Base-by-base conservation (phyloP, 169 alveolate species). In the Plasmodium fragile region DNA sequence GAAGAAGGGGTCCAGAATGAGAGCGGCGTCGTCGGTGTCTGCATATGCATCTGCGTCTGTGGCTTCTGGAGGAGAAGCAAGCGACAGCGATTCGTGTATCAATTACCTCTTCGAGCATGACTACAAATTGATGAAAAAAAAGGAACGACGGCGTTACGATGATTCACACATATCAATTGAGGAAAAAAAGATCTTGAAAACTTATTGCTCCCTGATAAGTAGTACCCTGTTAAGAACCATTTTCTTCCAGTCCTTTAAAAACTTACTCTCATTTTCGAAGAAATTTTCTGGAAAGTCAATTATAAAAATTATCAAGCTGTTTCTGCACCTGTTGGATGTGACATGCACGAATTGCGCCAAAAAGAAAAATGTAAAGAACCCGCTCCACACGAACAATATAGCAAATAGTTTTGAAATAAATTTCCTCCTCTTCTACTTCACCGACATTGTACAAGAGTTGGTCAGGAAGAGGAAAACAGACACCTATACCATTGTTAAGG, bases 351-450 rank as follows among this genome's bases (percentile, higher is more conserved):
- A 36, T 22, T 91, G 94, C 71, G 83, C 83, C 6, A 91, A 77
- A 52, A 91, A 43, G 75, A 81, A 71, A 52, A 71, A 22, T 30
- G 1, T 36, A 8, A 81, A 81, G 59, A 49, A 30, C 8, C 52
- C 22, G 18, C 77, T 91, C 28, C 65, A 91, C 53, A 91, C 94
- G 70, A 81, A 91, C 32, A 91, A 91, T 45, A 91, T 91, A 28
- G 39, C 92, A 69, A 81, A 81, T 22, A 80, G 94, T 39, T 81
- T 91, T 34, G 94, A 91, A 81, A 91, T 91, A 28, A 91, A 91
- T 16, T 39, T 69, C 73, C 72, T 81, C 18, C 55, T 81, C 25
- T 91, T 65, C 73, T 55, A 91, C 79, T 81, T 81, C 41, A 70
- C 49, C 10, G 53, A 25, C 34, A 70, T 81, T 25, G 77, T 91